Evolutionary conservation across 2,329 filamentous ascomycete species (phyloP), one percentile per base, ranked within the genome.

Genomic region (Trichoderma brevicompactum): DNA sequence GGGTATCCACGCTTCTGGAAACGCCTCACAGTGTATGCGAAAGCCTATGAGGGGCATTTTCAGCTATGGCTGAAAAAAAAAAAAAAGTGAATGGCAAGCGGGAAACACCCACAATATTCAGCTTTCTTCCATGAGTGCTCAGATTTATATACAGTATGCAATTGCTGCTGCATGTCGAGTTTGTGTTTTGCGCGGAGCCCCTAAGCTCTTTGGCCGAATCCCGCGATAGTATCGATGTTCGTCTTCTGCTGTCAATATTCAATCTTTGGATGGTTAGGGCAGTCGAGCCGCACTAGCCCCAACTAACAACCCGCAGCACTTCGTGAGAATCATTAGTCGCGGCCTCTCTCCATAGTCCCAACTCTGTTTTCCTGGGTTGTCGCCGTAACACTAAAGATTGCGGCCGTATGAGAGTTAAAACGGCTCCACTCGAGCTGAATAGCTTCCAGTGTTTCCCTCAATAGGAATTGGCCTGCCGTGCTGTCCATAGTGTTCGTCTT

Each of bases 1-100:
- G 52, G 52, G 54, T 65, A 65, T 50, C 54, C 62, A 62, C 23
- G 59, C 19, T 63, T 43, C 59, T 63, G 49, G 49, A 36, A 54
- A 43, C 36, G 38, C 48, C 59, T 63, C 59, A 9, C 36, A 53
- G 32, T 34, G n/a, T 12, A 50, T 15, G 28, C 28, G 8, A 34
- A 15, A 41, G 40, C 40, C 13, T 41, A 13, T 15, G 5, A 15
- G 40, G 40, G 6, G 40, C 15, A 49, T 32, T 32, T 50, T 50
- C 15, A 50, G 28, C 23, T n/a, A 50, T 23, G 28, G 48, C 13
- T 50, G 28, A 23, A 10, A 7, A 32, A 8, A 23, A 9, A 12
- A 34, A 28, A 32, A 28, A 28, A 28, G 23, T 28, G 23, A 28
- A 28, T 28, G 23, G 23, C 23, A 28, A 28, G 5, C 2, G 23